Evolutionary conservation across 768 basidiomycete species (phyloP), one percentile per base, ranked within the genome.

Genomic region (Leccinum ochraceum): DNA sequence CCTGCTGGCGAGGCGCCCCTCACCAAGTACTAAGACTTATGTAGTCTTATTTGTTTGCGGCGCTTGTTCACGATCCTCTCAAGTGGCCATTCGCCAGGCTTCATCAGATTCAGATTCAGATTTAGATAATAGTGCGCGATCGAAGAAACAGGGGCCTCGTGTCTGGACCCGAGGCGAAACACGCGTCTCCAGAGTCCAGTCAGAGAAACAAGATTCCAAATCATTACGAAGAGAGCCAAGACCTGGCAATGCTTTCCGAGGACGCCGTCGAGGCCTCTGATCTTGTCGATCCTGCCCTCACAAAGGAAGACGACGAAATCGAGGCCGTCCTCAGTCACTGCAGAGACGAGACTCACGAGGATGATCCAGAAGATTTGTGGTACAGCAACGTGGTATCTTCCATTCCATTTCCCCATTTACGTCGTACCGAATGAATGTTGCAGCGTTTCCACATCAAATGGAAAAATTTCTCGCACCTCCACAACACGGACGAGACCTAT

Each of bases 401-500:
- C 11, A 53, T 16, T 28, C 13, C 24, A 14, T 22, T 3, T 11
- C 16, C 16, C 34, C 28, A 20, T 50, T 53, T 17, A 10, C 28
- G 1, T 46, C 16, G 6, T 56, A 8, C 70, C 64, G 32, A 69
- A 44, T 32, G 48, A 57, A 58, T 26, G 56, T 61, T 66, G 4
- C 70, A 97, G 95, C 94, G 95, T 55, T 99, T 90, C 80, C 94
- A 98, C 74, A 94, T 99, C 81, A 99, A 99, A 76, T 99, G 97
- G 97, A 98, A 98, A 76, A 87, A 87, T 67, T 98, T 95, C 75
- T 97, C 95, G 9, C 96, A 98, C 73, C 82, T 98, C 17, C 97
- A 98, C 80, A 98, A 99, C 71, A 99, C 97, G n/a, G 96, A 98
- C 72, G 97, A 99, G 76, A 89, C 89, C 16, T 97, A 98, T 79